Conservation (phyloP, 768 basidiomycete species). For the Daedalea quercina region DNA sequence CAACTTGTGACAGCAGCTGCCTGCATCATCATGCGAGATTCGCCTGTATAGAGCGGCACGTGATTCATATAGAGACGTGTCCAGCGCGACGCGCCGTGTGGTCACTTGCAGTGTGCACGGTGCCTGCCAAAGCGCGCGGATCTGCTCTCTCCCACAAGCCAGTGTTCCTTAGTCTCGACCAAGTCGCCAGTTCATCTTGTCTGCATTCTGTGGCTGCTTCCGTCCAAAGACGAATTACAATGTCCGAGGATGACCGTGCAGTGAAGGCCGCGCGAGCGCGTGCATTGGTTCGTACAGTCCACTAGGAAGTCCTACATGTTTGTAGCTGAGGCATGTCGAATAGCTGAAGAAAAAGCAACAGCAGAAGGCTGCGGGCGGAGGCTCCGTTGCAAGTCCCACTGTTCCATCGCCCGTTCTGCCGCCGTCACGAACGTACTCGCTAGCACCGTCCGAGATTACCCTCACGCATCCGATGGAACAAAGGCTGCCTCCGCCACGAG, state of each 20-base stretch:
- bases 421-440: constrained; percentile 31
- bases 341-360: constrained; percentile 82
- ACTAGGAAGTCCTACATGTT: not conserved
- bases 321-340: too few relatives aligned
- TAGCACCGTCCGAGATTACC: constrained; percentile 17
- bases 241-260: constrained; percentile 70
- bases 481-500: constrained; percentile 36
- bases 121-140: too few relatives aligned
- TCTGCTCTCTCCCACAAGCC: too few relatives aligned
- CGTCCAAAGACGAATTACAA: constrained; percentile 1
- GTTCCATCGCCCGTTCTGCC: constrained; percentile 41
- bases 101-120: too few relatives aligned
- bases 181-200: too few relatives aligned
- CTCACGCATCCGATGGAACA: not conserved
- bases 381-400: constrained; percentile 23
- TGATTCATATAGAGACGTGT: too few relatives aligned
- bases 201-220: too few relatives aligned
- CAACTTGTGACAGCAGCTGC: too few relatives aligned
- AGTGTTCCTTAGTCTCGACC: too few relatives aligned
- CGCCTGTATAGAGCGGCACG: too few relatives aligned
- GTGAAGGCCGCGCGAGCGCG: constrained; percentile 80
- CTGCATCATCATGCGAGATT: too few relatives aligned
- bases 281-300: constrained; percentile 52
- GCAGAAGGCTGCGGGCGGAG: constrained; percentile 45
- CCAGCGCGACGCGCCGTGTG: too few relatives aligned